Evolutionary conservation across 1,284 basidiomycete genomes (phyloP).

Genomic region (Irpex rosettiformis): DNA sequence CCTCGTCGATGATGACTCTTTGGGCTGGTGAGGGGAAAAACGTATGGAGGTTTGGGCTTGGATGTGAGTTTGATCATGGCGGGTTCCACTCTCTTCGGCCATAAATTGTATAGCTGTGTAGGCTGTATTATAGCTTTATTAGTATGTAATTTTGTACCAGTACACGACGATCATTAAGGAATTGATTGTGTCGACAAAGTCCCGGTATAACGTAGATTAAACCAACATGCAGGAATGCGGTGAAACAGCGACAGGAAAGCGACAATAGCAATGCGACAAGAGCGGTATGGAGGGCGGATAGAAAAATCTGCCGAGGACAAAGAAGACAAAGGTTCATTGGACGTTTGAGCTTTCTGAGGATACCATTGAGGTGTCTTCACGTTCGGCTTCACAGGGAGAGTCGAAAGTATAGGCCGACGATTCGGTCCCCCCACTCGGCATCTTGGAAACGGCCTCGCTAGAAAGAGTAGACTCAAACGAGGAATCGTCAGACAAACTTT

Average conservation of each 20-base stretch:
- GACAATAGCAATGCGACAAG: too few relatives aligned
- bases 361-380: not conserved
- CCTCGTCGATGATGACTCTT: slow-evolving; percentile 6
- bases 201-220: too few relatives aligned
- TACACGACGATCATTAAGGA: too few relatives aligned
- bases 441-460: not conserved
- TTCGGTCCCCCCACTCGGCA: not conserved
- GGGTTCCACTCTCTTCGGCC: not conserved
- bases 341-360: not conserved
- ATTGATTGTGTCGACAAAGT: too few relatives aligned
- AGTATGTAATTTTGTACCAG: too few relatives aligned
- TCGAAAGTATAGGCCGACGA: not conserved
- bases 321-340: too few relatives aligned
- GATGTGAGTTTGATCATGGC: not conserved
- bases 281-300: too few relatives aligned
- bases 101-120: too few relatives aligned
- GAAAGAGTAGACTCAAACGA: not conserved
- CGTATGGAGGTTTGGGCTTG: slow-evolving; percentile 15
- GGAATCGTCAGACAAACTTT: not conserved
- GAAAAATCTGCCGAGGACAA: too few relatives aligned
- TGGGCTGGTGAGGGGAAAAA: slow-evolving; percentile 14
- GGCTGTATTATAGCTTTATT: too few relatives aligned
- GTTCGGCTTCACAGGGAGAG: not conserved
- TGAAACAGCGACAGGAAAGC: too few relatives aligned
- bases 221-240: too few relatives aligned